Evolutionary conservation across 768 basidiomycete species (phyloP).

Genomic region (Suillus luteus): DNA sequence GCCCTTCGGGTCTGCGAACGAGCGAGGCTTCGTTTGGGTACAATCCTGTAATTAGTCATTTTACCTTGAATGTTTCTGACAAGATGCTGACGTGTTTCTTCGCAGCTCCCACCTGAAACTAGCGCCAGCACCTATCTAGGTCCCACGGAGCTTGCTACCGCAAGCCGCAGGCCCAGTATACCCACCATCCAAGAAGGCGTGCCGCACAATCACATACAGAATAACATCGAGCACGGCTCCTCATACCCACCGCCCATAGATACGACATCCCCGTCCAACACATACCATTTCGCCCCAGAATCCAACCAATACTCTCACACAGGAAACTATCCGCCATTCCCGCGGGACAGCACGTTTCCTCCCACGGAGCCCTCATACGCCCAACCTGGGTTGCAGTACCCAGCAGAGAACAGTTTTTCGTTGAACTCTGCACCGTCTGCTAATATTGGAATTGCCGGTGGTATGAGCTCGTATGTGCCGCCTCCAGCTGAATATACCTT

Average conservation of each 20-base stretch:
- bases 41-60: constrained; percentile 18
- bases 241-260: constrained; percentile 19
- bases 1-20: constrained; percentile 24
- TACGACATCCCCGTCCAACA: constrained; percentile 22
- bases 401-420: constrained; percentile 22
- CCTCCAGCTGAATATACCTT: constrained; percentile 26
- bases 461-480: constrained; percentile 21
- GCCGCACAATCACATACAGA: constrained; percentile 27
- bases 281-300: constrained; percentile 12
- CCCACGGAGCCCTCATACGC: constrained; percentile 6
- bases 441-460: constrained; percentile 16
- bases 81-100: neutral
- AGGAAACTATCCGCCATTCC: constrained; percentile 21
- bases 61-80: neutral
- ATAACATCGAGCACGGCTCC: constrained; percentile 15
- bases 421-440: constrained; percentile 9
- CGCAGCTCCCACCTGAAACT: constrained; percentile 12
- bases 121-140: constrained; percentile 21
- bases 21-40: constrained; percentile 31
- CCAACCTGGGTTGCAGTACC: constrained; percentile 22
- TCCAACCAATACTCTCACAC: constrained; percentile 17
- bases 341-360: constrained; percentile 9
- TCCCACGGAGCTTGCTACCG: constrained; percentile 21
- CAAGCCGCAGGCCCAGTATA: constrained; percentile 30
- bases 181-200: constrained; percentile 21